These are phyloP conservation scores for Pezicula carpinea DNA, from an alignment of 2,329 filamentous ascomycete genomes.

Conservation along the genomic window DNA sequence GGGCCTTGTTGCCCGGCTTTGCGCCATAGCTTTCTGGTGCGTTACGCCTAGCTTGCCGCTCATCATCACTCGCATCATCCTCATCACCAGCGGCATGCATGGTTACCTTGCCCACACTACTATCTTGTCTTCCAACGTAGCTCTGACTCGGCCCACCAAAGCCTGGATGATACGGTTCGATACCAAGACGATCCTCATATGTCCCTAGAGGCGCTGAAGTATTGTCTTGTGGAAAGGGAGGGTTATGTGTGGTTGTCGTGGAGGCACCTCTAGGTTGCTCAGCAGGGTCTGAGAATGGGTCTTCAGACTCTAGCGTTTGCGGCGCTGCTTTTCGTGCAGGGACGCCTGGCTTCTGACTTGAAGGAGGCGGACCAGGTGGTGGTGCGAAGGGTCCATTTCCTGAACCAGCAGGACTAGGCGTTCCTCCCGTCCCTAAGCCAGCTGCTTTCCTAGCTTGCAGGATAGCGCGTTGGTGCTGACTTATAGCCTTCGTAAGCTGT, in stretches of 20 bases:
- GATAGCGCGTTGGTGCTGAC: conserved; percentile 78
- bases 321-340: conserved; percentile 13
- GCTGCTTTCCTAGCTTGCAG: conserved; percentile 56
- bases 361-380: conserved; percentile 11
- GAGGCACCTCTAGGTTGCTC: not conserved
- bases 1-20: conserved; percentile 13
- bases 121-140: conserved; percentile 23
- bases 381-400: conserved; percentile 10
- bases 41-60: not conserved
- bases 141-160: conserved; percentile 22
- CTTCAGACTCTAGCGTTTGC: conserved; percentile 18
- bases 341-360: conserved; percentile 8
- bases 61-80: conserved; percentile 1
- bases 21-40: conserved; percentile 9
- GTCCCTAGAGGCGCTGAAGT: conserved; percentile 16
- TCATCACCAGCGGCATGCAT: conserved; percentile 24
- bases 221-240: conserved; percentile 22
- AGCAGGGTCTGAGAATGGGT: conserved; percentile 26
- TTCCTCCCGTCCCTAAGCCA: conserved; percentile 31
- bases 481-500: conserved; percentile 76
- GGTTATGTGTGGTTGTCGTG: conserved; percentile 7
- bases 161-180: conserved; percentile 31
- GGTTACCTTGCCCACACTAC: conserved; percentile 14
- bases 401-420: conserved; percentile 10
- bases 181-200: conserved; percentile 24